A percentile compares a stretch with the other conserved stretches of the same genome.
These are phyloP conservation scores for Astraeus odoratus DNA, from an alignment of 768 basidiomycete species.

Conservation along the genomic window DNA sequence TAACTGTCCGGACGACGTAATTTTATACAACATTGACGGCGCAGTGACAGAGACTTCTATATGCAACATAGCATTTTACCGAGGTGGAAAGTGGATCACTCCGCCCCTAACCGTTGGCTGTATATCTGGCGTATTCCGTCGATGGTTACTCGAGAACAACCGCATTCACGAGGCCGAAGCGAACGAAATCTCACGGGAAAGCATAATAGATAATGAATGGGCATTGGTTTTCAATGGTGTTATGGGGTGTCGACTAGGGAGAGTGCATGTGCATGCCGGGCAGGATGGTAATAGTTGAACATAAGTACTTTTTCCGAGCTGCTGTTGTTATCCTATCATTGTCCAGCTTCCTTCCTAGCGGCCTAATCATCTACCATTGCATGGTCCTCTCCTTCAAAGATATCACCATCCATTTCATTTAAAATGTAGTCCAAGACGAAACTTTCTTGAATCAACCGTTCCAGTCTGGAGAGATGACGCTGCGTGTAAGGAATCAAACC, in stretches of 20 bases:
- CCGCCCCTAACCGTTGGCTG: conserved; percentile 57
- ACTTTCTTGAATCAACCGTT: conserved; percentile 87
- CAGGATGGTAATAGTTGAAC: neutral
- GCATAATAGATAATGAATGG: conserved; percentile 48
- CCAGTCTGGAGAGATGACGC: conserved; percentile 80
- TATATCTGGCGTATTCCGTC: conserved; percentile 62
- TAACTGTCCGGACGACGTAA: conserved; percentile 42
- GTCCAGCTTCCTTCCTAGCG: neutral
- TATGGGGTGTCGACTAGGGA: conserved; percentile 58
- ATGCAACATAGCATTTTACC: conserved; percentile 65
- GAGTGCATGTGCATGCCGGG: conserved; percentile 6
- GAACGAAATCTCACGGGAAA: conserved; percentile 34
- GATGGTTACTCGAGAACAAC: conserved; percentile 59
- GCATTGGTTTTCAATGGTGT: conserved; percentile 70
- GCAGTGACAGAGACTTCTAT: conserved; percentile 61
- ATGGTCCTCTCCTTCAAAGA: conserved; percentile 45
- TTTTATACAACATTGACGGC: conserved; percentile 49
- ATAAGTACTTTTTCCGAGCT: conserved; percentile 12
- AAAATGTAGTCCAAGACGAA: conserved; percentile 90
- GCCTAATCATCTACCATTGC: conserved; percentile 35
- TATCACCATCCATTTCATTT: conserved; percentile 80
- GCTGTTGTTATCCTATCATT: neutral
- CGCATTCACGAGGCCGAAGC: conserved; percentile 46
- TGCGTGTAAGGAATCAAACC: conserved; percentile 92
- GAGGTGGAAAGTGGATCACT: conserved; percentile 54